These are phyloP conservation scores for Saccharomyces hybrid DNA, from an alignment of 1,139 yeast genomes.

Conservation along the genomic window DNA sequence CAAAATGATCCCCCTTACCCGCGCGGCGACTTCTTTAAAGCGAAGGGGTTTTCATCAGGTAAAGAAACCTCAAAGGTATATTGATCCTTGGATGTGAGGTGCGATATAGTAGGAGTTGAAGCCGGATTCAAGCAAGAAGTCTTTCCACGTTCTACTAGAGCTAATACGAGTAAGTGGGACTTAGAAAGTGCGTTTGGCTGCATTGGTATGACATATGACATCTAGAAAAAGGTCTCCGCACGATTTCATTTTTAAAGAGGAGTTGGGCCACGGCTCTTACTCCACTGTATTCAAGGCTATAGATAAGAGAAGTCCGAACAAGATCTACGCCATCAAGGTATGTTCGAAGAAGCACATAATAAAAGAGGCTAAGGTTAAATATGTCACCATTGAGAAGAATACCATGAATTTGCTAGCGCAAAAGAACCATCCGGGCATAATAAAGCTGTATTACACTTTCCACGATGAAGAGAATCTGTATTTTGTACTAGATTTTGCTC, in stretches of 20 bases:
- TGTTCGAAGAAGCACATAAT: slow-evolving; percentile 90
- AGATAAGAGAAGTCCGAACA: slow-evolving; percentile 35
- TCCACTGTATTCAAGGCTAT: slow-evolving; percentile 87
- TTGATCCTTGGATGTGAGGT: neutral
- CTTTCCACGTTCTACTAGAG: neutral
- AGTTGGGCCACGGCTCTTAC: slow-evolving; percentile 92
- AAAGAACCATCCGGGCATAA: slow-evolving; percentile 81
- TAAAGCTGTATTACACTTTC: slow-evolving; percentile 82
- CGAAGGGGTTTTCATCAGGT: neutral
- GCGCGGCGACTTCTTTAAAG: neutral
- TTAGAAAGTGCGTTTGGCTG: neutral
- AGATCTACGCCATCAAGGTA: slow-evolving; percentile 80
- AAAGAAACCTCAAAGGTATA: neutral
- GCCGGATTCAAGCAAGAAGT: neutral
- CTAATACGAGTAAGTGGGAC: neutral
- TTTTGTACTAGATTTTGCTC: slow-evolving; percentile 87
- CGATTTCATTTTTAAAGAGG: slow-evolving; percentile 81
- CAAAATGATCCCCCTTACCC: neutral
- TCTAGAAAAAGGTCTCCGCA: slow-evolving; percentile 55
- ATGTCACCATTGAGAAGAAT: slow-evolving; percentile 91
- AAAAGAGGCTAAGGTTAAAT: slow-evolving; percentile 89
- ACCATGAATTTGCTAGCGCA: slow-evolving; percentile 63
- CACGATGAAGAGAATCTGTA: slow-evolving; percentile 85
- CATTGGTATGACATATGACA: slow-evolving; percentile 22
- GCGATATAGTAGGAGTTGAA: neutral